phyloP scores from a whole-genome alignment of 441 rosid species.

The Mallotus repandus region DNA sequence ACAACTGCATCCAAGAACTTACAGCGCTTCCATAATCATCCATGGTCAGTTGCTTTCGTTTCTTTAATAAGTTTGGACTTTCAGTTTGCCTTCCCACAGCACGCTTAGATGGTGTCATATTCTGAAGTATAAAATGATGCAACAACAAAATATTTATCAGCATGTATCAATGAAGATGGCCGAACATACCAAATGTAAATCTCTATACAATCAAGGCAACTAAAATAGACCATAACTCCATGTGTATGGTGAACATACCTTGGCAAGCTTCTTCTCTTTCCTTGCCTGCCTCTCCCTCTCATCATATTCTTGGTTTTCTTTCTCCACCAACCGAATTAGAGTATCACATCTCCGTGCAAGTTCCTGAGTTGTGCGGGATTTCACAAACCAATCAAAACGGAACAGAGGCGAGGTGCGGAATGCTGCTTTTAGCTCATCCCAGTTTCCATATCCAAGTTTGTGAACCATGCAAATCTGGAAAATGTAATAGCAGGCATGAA shows the following conservation, averaged over 20 bases:
- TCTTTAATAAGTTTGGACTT: constrained; percentile 66
- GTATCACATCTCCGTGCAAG: constrained; percentile 98
- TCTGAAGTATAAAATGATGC: constrained; percentile 37
- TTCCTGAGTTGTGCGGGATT: constrained; percentile 93
- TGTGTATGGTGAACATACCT: constrained; percentile 43
- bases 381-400: constrained; percentile 97
- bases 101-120: constrained; percentile 83
- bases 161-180: neutral
- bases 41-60: constrained; percentile 78
- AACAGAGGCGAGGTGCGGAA: constrained; percentile 82
- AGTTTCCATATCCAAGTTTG: constrained; percentile 98
- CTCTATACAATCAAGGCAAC: neutral
- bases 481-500: constrained; percentile 13
- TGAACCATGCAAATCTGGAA: constrained; percentile 96
- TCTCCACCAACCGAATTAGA: constrained; percentile 90
- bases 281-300: constrained; percentile 99
- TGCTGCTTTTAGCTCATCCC: constrained; percentile 96
- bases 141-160: neutral
- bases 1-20: constrained; percentile 16
- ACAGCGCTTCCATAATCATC: constrained; percentile 80
- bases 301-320: constrained; percentile 96
- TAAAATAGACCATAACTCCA: no score
- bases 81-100: constrained; percentile 64
- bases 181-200: neutral
- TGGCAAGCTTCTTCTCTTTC: constrained; percentile 95